A percentile compares a stretch with the other conserved stretches of the same genome.
Evolutionary conservation across 1,284 basidiomycete genomes (phyloP).

Genomic region (Sanghuangporus baumii): DNA sequence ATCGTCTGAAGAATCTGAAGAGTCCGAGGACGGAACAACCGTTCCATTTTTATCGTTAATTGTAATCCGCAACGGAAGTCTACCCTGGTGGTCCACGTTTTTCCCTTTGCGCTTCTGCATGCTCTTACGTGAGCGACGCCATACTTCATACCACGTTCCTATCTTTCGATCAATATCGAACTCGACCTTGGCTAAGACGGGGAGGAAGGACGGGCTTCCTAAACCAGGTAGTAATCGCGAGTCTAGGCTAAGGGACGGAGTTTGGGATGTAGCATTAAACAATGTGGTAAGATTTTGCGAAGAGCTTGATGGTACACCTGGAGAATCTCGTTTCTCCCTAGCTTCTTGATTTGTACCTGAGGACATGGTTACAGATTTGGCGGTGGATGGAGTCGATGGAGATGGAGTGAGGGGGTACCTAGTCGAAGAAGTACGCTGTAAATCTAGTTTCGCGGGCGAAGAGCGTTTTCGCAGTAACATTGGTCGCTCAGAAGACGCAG

Average conservation of each 20-base stretch:
- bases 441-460: slow-evolving; percentile 28
- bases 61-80: slow-evolving; percentile 13
- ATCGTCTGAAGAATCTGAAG: slow-evolving; percentile 10
- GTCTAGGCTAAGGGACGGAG: slow-evolving; percentile 38
- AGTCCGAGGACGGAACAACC: slow-evolving; percentile 5
- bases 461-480: slow-evolving; percentile 11
- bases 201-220: slow-evolving; percentile 56
- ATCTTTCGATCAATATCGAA: slow-evolving; percentile 78
- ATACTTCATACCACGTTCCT: slow-evolving; percentile 70
- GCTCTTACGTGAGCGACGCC: slow-evolving; percentile 56
- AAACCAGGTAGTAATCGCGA: slow-evolving; percentile 62
- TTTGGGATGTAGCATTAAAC: slow-evolving; percentile 54
- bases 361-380: neutral
- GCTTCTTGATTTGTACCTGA: neutral
- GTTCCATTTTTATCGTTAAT: slow-evolving; percentile 12
- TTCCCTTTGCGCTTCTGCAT: slow-evolving; percentile 17
- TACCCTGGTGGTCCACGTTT: slow-evolving; percentile 24
- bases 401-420: slow-evolving; percentile 42
- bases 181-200: slow-evolving; percentile 82
- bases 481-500: slow-evolving; percentile 30
- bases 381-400: slow-evolving; percentile 43
- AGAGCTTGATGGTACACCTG: slow-evolving; percentile 4
- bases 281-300: slow-evolving; percentile 24
- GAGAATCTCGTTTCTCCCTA: neutral
- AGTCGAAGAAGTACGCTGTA: slow-evolving; percentile 22